Percentiles rank a stretch among this genome's conserved stretches.
Conservation (phyloP, 2,329 filamentous ascomycete species). For the Cladosporium sp. region DNA sequence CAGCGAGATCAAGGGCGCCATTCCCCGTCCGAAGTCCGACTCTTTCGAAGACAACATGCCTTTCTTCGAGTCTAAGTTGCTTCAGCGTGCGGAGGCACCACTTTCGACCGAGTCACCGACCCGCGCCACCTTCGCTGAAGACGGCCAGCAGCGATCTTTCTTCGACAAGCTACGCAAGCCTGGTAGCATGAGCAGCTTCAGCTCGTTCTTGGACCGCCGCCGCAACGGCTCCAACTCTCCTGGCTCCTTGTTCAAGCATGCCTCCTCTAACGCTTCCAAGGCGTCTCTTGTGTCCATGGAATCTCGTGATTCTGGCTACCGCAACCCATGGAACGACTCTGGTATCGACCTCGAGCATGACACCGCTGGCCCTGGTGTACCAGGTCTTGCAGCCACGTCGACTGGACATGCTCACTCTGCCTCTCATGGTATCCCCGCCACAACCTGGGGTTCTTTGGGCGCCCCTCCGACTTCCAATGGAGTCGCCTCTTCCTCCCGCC, state of each 20-base stretch:
- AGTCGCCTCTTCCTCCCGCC: slow-evolving; percentile 57
- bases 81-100: slow-evolving; percentile 85
- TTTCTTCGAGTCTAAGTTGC: slow-evolving; percentile 94
- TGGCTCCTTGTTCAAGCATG: slow-evolving; percentile 76
- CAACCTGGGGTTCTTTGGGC: slow-evolving; percentile 46
- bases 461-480: slow-evolving; percentile 11
- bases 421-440: slow-evolving; percentile 38
- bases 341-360: slow-evolving; percentile 95
- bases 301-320: slow-evolving; percentile 89
- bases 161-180: slow-evolving; percentile 94
- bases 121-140: slow-evolving; percentile 81
- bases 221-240: slow-evolving; percentile 85
- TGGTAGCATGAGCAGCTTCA: slow-evolving; percentile 89
- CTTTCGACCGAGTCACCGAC: slow-evolving; percentile 83
- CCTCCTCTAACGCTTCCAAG: slow-evolving; percentile 88
- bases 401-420: slow-evolving; percentile 16
- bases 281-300: slow-evolving; percentile 95
- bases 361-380: slow-evolving; percentile 13
- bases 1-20: slow-evolving; percentile 85
- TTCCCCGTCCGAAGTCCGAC: slow-evolving; percentile 96
- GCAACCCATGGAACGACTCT: slow-evolving; percentile 97
- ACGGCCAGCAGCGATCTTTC: slow-evolving; percentile 76
- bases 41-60: slow-evolving; percentile 96
- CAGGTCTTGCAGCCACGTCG: slow-evolving; percentile 7
- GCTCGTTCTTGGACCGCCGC: slow-evolving; percentile 91